Evolutionary conservation across 1,284 basidiomycete genomes (phyloP).

Genomic region (Marasmius tenuissimus): DNA sequence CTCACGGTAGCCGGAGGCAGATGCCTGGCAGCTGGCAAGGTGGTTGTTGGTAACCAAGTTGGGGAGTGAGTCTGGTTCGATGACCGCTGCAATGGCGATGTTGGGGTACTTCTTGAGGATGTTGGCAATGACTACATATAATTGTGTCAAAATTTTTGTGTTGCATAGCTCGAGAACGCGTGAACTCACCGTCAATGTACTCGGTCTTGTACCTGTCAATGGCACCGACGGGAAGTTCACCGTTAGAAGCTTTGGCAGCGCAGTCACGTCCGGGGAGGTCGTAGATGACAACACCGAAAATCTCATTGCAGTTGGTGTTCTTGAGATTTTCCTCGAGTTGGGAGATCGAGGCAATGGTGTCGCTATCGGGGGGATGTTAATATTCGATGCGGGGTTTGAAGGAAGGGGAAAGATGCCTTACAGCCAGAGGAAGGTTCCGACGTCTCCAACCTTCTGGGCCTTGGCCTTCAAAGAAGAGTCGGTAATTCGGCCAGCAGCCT

Average conservation of each 20-base stretch:
- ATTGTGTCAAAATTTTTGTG: background rate
- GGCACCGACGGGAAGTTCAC: constrained; percentile 40
- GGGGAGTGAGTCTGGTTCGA: constrained; percentile 45
- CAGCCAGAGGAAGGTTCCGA: constrained; percentile 42
- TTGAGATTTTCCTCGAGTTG: constrained; percentile 2
- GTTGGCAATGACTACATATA: constrained; percentile 21
- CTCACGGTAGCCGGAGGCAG: constrained; percentile 15
- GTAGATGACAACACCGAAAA: constrained; percentile 35
- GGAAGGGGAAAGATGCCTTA: constrained; percentile 32
- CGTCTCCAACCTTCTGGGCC: constrained; percentile 35
- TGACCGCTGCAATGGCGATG: constrained; percentile 41
- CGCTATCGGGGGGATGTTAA: background rate
- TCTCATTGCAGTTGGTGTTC: background rate
- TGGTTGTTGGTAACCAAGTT: constrained; percentile 42
- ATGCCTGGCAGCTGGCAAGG: constrained; percentile 33
- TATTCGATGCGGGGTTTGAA: constrained; percentile 18
- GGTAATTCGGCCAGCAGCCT: constrained; percentile 31
- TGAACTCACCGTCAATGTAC: constrained; percentile 42
- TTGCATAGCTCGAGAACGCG: background rate
- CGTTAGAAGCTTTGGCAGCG: constrained; percentile 42
- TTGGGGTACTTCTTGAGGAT: constrained; percentile 26
- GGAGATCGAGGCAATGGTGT: constrained; percentile 7
- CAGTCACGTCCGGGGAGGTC: constrained; percentile 44
- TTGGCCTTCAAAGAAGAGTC: constrained; percentile 31
- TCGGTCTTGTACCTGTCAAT: constrained; percentile 35